Conservation (phyloP, 306 rosid genomes). For the Ammopiptanthus mongolicus region DNA sequence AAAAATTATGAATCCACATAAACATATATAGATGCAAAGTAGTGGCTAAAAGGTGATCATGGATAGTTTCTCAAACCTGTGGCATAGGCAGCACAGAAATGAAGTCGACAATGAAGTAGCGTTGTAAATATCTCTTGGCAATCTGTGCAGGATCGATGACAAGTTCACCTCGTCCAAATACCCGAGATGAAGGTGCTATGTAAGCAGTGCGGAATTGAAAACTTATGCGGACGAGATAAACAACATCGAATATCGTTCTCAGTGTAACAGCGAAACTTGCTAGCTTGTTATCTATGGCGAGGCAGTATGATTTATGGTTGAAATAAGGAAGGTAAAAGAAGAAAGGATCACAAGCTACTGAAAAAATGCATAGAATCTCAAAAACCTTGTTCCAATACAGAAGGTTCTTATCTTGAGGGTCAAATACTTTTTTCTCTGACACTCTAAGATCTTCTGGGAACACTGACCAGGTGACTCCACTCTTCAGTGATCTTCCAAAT, state of each 20-base stretch:
- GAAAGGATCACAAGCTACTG: conserved; percentile 78
- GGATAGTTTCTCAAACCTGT: conserved; percentile 57
- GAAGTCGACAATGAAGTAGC: conserved; percentile 67
- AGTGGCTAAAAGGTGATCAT: conserved; percentile 2
- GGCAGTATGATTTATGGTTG: conserved; percentile 54
- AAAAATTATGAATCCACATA: neutral
- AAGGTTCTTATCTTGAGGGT: conserved; percentile 81
- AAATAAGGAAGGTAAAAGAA: conserved; percentile 87
- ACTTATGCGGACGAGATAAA: conserved; percentile 67
- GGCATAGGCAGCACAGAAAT: conserved; percentile 72
- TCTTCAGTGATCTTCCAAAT: conserved; percentile 64
- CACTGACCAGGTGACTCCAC: conserved; percentile 55
- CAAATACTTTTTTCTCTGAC: conserved; percentile 63
- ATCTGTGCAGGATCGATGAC: conserved; percentile 78
- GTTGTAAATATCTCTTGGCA: conserved; percentile 66
- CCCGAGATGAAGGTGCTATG: conserved; percentile 86
- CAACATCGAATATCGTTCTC: conserved; percentile 45
- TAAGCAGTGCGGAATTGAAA: conserved; percentile 84
- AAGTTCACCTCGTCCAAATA: conserved; percentile 95
- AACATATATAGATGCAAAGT: neutral
- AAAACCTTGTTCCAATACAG: conserved; percentile 75
- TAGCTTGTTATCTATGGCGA: conserved; percentile 58
- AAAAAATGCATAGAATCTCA: conserved; percentile 68
- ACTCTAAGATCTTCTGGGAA: conserved; percentile 77
- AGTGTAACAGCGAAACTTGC: conserved; percentile 42